Evolutionary conservation across 192 early-diverging fungal genomes (phyloP), one percentile per base, ranked within the genome.

Genomic region (Linnemannia schmuckeri): DNA sequence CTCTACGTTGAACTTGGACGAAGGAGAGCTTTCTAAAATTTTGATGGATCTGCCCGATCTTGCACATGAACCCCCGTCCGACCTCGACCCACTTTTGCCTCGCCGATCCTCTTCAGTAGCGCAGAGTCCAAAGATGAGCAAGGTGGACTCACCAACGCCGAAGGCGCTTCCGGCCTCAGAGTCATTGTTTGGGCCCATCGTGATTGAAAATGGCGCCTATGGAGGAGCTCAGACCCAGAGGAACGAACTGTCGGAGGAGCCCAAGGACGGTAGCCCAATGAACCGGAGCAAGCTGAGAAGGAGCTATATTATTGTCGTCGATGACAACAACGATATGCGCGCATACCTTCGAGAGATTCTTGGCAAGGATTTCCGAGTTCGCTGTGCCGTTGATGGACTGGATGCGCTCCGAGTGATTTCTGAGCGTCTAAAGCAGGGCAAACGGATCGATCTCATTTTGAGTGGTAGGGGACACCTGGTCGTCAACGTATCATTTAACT

Each of bases 291-390:
- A 30, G 46, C 13, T 76, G 74, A n/a, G 79, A 40, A 74, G 81
- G 40, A 33, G 78, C 12, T 88, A 72, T 30, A 90, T 90, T 7
- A 52, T 92, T 40, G 30, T 90, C 22, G 88, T 89, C 9, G 91
- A 92, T 52, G 91, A 92, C 72, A 92, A 90, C 57, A 78, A 78
- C 35, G 91, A 92, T 35, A 92, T 92, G 91, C 69, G 91, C 7
- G 70, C 84, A 0, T 86, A 89, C 68, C 77, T 89, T 17, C 46
- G 44, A 7, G 77, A 79, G 24, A 74, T 89, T 27, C 81, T 89
- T 10, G 87, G 66, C 30, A 84, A 82, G 69, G 77, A 88, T 38
- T 89, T 89, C 54, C 75, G 87, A 37, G 79, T 87, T 6, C 78
- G 72, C 5, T 77, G 82, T 69, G 89, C 85, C 22, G 78, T 80